A percentile compares a stretch with the other conserved stretches of the same genome.
These are phyloP conservation scores for Viola pubescens DNA, from an alignment of 441 rosid genomes.

Conservation along the genomic window DNA sequence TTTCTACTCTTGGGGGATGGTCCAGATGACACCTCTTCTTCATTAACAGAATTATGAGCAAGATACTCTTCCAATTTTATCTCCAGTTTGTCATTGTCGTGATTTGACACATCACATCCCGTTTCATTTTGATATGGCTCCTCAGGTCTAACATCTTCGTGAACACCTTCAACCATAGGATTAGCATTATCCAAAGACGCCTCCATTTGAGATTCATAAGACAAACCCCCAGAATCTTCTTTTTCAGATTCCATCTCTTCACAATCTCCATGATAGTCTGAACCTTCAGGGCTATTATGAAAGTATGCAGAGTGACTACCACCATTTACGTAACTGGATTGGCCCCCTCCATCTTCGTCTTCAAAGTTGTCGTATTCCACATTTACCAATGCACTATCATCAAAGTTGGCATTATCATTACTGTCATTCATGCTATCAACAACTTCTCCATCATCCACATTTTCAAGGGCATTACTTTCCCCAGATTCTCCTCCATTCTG, in stretches of 20 bases:
- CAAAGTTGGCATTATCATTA: slow-evolving; percentile 21
- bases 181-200: slow-evolving; percentile 14
- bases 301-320: slow-evolving; percentile 24
- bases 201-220: slow-evolving; percentile 27
- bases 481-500: slow-evolving; percentile 27
- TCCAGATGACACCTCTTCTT: slow-evolving; percentile 17
- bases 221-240: slow-evolving; percentile 19
- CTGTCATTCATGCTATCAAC: slow-evolving; percentile 21
- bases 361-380: slow-evolving; percentile 10
- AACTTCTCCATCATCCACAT: slow-evolving; percentile 22
- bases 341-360: slow-evolving; percentile 13
- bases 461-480: slow-evolving; percentile 24
- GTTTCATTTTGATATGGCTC: slow-evolving; percentile 24
- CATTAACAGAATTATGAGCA: slow-evolving; percentile 13
- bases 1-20: slow-evolving; percentile 13
- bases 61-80: slow-evolving; percentile 15
- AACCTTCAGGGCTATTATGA: slow-evolving; percentile 42
- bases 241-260: slow-evolving; percentile 22
- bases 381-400: slow-evolving; percentile 19
- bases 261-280: slow-evolving; percentile 25
- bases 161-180: slow-evolving; percentile 18
- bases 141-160: slow-evolving; percentile 18
- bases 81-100: slow-evolving; percentile 13
- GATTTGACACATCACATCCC: slow-evolving; percentile 14
- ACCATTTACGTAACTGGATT: slow-evolving; percentile 22